Evolutionary conservation across 768 basidiomycete genomes (phyloP).

Genomic region (Lactarius evosmus): DNA sequence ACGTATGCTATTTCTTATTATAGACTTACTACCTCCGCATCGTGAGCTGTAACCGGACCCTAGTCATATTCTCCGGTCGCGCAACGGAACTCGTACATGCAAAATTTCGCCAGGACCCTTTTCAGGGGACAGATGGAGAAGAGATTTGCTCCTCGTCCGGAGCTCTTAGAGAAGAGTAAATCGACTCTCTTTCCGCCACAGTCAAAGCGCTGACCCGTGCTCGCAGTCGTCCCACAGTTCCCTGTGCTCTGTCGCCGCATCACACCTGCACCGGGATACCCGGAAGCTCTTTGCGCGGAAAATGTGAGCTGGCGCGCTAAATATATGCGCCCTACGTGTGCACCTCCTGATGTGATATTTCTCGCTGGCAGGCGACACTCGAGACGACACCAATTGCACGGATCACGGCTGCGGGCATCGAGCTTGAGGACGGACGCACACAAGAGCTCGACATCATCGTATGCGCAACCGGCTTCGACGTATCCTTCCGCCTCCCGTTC

Average conservation of each 20-base stretch:
- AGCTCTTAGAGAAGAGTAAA: constrained; percentile 30
- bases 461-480: constrained; percentile 35
- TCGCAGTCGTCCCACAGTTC: constrained; percentile 31
- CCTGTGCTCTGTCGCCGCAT: constrained; percentile 34
- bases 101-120: constrained; percentile 21
- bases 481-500: constrained; percentile 26
- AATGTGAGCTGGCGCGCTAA: constrained; percentile 25
- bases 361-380: constrained; percentile 5
- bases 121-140: constrained; percentile 27
- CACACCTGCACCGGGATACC: constrained; percentile 36
- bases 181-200: background rate
- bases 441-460: constrained; percentile 35
- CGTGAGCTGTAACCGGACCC: too few relatives aligned
- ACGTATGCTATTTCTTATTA: constrained; percentile 14
- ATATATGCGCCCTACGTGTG: too few relatives aligned
- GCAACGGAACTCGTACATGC: constrained; percentile 23
- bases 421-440: constrained; percentile 30
- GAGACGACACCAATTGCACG: constrained; percentile 30
- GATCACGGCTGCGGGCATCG: constrained; percentile 33
- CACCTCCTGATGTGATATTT: background rate
- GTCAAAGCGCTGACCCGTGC: background rate
- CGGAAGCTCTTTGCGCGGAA: constrained; percentile 33
- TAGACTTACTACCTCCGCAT: too few relatives aligned
- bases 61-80: constrained; percentile 24
- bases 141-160: constrained; percentile 31